Conservation (phyloP, 1,139 yeast genomes). For the Geotrichum bryndzae region DNA sequence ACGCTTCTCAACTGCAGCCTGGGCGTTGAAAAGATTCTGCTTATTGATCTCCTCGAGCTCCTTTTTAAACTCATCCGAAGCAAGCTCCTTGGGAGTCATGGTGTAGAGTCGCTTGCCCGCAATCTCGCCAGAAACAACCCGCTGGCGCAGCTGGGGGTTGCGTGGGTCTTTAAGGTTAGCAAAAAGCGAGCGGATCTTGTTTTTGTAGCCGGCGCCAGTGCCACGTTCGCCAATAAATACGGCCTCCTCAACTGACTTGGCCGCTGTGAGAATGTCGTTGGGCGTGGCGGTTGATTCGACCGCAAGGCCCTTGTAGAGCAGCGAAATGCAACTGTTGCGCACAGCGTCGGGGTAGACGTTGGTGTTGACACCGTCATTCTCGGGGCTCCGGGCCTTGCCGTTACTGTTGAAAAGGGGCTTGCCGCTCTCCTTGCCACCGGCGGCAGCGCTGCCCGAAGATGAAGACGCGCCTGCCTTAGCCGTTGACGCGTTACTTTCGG, state of each 20-base stretch:
- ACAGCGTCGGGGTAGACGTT: slow-evolving; percentile 65
- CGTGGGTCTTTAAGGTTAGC: slow-evolving; percentile 83
- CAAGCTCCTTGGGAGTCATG: slow-evolving; percentile 91
- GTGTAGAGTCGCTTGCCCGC: slow-evolving; percentile 58
- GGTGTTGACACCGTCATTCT: slow-evolving; percentile 72
- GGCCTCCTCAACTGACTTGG: slow-evolving; percentile 67
- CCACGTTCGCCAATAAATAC: slow-evolving; percentile 55
- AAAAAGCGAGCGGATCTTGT: slow-evolving; percentile 74
- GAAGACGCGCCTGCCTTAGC: slow-evolving; percentile 18
- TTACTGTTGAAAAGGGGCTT: slow-evolving; percentile 23
- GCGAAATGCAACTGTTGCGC: slow-evolving; percentile 77
- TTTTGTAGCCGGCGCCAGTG: slow-evolving; percentile 53
- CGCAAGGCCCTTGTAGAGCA: slow-evolving; percentile 83
- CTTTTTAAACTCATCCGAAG: slow-evolving; percentile 78
- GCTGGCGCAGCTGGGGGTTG: slow-evolving; percentile 74
- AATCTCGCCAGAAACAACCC: slow-evolving; percentile 61
- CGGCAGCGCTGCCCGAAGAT: slow-evolving; percentile 18
- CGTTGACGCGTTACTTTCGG: slow-evolving; percentile 18
- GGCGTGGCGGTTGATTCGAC: slow-evolving; percentile 65
- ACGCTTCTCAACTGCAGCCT: slow-evolving; percentile 94
- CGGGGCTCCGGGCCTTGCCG: slow-evolving; percentile 57
- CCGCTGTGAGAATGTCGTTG: slow-evolving; percentile 51
- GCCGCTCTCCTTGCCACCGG: slow-evolving; percentile 5
- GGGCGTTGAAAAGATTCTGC: slow-evolving; percentile 91
- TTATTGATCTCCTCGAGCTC: slow-evolving; percentile 81